These are phyloP conservation scores for Candida ascalaphidarum DNA, from an alignment of 805 yeast species.

Conservation along the genomic window DNA sequence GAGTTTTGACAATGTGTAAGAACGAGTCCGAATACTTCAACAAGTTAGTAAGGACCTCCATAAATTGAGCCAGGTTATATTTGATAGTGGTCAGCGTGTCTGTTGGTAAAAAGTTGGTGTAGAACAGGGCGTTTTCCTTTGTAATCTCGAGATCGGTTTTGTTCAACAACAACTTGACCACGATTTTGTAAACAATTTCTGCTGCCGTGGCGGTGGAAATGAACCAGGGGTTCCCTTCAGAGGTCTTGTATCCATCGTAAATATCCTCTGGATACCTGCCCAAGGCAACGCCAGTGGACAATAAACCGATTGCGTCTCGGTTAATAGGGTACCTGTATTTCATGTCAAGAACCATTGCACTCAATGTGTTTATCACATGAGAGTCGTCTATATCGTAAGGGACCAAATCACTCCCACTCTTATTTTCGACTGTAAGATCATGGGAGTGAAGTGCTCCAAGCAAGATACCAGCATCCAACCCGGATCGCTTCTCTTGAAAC, in stretches of 20 bases:
- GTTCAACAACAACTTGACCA: constrained; percentile 33
- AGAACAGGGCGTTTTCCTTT: constrained; percentile 18
- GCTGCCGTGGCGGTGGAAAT: constrained; percentile 65
- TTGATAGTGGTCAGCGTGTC: constrained; percentile 25
- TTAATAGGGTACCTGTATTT: constrained; percentile 72
- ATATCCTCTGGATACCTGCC: constrained; percentile 93
- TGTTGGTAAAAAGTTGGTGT: constrained; percentile 26
- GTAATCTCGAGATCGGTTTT: constrained; percentile 37
- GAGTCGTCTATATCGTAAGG: constrained; percentile 60
- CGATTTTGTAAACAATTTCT: constrained; percentile 49
- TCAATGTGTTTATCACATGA: constrained; percentile 53
- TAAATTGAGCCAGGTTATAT: no score
- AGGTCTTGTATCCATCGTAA: constrained; percentile 64
- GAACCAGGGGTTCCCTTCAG: constrained; percentile 94
- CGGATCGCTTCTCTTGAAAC: constrained; percentile 42
- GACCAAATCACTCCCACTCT: constrained; percentile 16
- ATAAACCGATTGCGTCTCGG: constrained; percentile 31
- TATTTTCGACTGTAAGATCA: constrained; percentile 22
- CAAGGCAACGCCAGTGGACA: constrained; percentile 49
- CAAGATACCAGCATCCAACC: constrained; percentile 73
- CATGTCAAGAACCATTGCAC: constrained; percentile 60
- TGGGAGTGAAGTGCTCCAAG: constrained; percentile 44
- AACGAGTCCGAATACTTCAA: constrained; percentile 61
- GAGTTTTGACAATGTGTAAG: constrained; percentile 47
- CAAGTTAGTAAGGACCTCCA: constrained; percentile 35